Evolutionary conservation across 2,329 filamentous ascomycete genomes (phyloP), one percentile per base, ranked within the genome.

Genomic region (Monosporascus sp.): DNA sequence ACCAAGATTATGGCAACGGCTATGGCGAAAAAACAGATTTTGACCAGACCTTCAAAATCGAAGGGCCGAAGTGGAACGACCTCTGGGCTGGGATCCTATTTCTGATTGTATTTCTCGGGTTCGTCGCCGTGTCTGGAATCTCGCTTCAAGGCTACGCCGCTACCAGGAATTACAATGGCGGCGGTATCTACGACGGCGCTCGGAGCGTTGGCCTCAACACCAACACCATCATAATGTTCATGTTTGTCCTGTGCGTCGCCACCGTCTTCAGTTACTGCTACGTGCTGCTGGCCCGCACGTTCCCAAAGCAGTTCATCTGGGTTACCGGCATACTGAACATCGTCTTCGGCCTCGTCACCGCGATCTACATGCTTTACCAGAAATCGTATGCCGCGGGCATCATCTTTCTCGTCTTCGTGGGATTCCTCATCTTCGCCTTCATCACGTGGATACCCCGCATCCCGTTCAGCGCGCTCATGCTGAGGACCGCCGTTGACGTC

Each of bases 241-340:
- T 82, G 37, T 92, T 95, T 67, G 83, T 89, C 7, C 77, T 97
- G 7, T 81, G 75, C 17, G 78, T 91, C 39, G 88, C 90, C 5
- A 77, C 92, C 22, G 78, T 89, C 1, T 74, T 96, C 43, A 92
- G 89, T 37, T 88, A 84, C 65, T 77, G 73, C 22, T 97, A 97
- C 68, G 83, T 97, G 62, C 83, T 84, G 70, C 69, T 85, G 2
- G 88, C 89, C 6, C 83, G 90, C 52, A 73, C 81, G 47, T 93
- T 93, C 59, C 91, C 92, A 3, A 95, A 94, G 72, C 83, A 90
- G 65, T 91, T 96, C 61, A 95, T 97, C 67, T 97, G 90, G 89
- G 82, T 91, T 39, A 95, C 91, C 0, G 90, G 90, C 14, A 93
- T 96, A 49, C 76, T 96, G 52, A 95, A 97, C 69, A 88, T 96